Evolutionary conservation across 1,284 basidiomycete genomes (phyloP).

Genomic region (Tilletia setariae): DNA sequence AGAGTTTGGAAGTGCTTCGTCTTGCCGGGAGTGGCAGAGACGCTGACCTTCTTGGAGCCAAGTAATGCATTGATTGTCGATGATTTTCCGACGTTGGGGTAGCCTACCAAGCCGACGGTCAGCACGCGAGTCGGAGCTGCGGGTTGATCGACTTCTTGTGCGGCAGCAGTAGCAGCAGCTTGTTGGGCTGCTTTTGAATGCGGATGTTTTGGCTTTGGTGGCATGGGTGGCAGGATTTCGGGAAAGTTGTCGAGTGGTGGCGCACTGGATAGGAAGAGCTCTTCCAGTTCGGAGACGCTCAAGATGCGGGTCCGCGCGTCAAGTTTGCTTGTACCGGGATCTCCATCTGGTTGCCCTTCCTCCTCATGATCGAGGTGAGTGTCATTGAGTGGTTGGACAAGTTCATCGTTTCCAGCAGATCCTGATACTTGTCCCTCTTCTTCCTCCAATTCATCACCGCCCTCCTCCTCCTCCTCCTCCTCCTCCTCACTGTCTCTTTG

Average conservation of each 20-base stretch:
- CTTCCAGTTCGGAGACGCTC: slow-evolving; percentile 83
- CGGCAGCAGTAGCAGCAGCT: not conserved
- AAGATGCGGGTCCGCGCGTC: slow-evolving; percentile 65
- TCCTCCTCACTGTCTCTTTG: slow-evolving; percentile 38
- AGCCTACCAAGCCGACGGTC: slow-evolving; percentile 66
- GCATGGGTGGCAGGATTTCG: slow-evolving; percentile 23
- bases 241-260: slow-evolving; percentile 67
- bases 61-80: slow-evolving; percentile 54
- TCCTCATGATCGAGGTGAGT: slow-evolving; percentile 25
- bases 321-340: slow-evolving; percentile 50
- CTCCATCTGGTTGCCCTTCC: slow-evolving; percentile 26
- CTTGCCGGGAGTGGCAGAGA: slow-evolving; percentile 63
- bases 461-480: slow-evolving; percentile 25
- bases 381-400: slow-evolving; percentile 24
- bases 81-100: slow-evolving; percentile 61
- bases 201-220: slow-evolving; percentile 10
- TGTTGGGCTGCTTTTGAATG: not conserved
- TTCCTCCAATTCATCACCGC: slow-evolving; percentile 31
- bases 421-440: slow-evolving; percentile 22
- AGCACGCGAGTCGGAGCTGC: slow-evolving; percentile 54
- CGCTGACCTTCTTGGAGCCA: slow-evolving; percentile 53
- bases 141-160: not conserved
- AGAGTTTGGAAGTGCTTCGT: slow-evolving; percentile 99
- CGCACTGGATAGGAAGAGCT: slow-evolving; percentile 72
- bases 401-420: slow-evolving; percentile 24